Percentiles rank a stretch among this genome's conserved stretches.
phyloP scores from a whole-genome alignment of 2,329 filamentous ascomycete genomes.

The Ophiostoma montium region DNA sequence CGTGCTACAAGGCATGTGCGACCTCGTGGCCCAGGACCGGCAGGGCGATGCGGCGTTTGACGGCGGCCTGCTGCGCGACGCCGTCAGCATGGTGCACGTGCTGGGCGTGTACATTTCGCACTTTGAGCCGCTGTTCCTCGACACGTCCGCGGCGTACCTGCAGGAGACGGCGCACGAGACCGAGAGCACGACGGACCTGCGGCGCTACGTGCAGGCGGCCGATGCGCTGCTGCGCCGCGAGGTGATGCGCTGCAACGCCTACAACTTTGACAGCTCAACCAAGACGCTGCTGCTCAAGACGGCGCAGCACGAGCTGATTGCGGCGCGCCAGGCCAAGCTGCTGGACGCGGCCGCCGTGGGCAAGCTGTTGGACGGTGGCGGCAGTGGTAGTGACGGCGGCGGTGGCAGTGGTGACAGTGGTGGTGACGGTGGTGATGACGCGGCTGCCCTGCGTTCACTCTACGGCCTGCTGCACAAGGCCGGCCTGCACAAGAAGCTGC shows the following conservation, averaged over 20 bases:
- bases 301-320: conserved; percentile 60
- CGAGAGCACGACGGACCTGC: conserved; percentile 43
- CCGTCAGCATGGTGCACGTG: conserved; percentile 73
- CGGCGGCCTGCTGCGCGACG: conserved; percentile 51
- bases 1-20: conserved; percentile 50
- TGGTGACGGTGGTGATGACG: too few species aligned
- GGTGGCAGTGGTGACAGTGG: too few species aligned
- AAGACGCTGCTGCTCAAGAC: conserved; percentile 60
- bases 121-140: conserved; percentile 60
- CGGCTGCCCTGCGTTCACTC: conserved; percentile 57
- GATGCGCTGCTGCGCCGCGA: conserved; percentile 58
- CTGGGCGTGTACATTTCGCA: conserved; percentile 63
- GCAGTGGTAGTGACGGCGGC: too few species aligned
- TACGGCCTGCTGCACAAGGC: conserved; percentile 66
- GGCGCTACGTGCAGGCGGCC: conserved; percentile 61
- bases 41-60: conserved; percentile 42
- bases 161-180: conserved; percentile 53
- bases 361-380: conserved; percentile 59
- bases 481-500: conserved; percentile 54
- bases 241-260: conserved; percentile 61
- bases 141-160: conserved; percentile 54
- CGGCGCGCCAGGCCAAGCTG: conserved; percentile 50
- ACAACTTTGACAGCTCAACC: conserved; percentile 71
- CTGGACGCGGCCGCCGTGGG: conserved; percentile 53
- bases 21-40: conserved; percentile 62